Conservation (phyloP, 352 stramenopile species). For the Pythium pyrilobum region DNA sequence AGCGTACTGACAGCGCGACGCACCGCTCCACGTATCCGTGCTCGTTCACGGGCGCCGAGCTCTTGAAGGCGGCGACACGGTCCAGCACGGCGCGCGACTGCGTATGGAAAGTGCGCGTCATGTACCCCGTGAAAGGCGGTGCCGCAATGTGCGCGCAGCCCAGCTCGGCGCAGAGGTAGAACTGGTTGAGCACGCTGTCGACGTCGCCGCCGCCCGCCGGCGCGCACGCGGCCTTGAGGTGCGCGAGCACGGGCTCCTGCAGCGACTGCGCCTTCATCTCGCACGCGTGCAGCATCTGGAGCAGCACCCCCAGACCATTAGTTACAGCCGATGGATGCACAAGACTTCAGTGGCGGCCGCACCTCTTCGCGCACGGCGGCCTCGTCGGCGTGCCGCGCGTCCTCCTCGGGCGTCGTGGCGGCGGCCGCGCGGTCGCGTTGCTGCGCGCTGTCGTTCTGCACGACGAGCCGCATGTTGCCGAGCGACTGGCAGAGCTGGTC, state of each 20-base stretch:
- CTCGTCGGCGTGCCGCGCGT: constrained; percentile 1
- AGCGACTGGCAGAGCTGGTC: constrained; percentile 62
- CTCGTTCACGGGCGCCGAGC: constrained; percentile 54
- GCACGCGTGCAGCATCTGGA: constrained; percentile 65
- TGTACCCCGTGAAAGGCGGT: constrained; percentile 30
- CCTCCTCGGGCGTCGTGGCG: constrained; percentile 8
- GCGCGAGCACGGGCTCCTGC: constrained; percentile 31
- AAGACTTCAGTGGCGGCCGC: background rate
- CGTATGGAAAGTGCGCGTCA: constrained; percentile 49
- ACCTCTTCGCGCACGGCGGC: constrained; percentile 62
- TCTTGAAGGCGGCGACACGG: constrained; percentile 44
- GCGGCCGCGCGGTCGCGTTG: constrained; percentile 17
- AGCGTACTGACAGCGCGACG: background rate
- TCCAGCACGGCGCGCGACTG: constrained; percentile 50
- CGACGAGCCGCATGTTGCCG: constrained; percentile 44
- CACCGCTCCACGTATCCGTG: constrained; percentile 80
- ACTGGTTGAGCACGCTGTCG: constrained; percentile 39
- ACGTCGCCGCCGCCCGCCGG: constrained; percentile 30
- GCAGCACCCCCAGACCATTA: background rate
- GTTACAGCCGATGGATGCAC: background rate
- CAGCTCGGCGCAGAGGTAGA: constrained; percentile 49
- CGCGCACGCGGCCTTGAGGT: constrained; percentile 37
- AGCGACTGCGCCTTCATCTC: constrained; percentile 57
- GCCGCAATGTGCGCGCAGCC: constrained; percentile 26
- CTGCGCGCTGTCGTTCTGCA: constrained; percentile 25